These are phyloP conservation scores for Candida cerambycidarum DNA, from an alignment of 805 yeast genomes.

Conservation along the genomic window DNA sequence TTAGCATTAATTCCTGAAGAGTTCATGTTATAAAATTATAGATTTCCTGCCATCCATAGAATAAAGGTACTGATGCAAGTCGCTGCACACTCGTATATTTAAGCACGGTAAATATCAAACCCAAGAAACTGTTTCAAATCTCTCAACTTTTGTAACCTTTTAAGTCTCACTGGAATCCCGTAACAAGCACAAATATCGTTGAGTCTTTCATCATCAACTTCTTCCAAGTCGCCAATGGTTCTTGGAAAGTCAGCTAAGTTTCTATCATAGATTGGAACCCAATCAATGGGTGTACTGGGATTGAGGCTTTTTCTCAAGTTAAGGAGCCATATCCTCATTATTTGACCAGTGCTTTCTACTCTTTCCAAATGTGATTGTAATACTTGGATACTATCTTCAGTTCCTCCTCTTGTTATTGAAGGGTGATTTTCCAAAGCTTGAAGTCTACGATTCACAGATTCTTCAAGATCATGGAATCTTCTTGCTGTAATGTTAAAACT, in stretches of 20 bases:
- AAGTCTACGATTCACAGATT: neutral
- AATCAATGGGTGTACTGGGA: neutral
- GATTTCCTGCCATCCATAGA: too few relatives aligned
- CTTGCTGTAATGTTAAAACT: neutral
- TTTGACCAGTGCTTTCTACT: neutral
- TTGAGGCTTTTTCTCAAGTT: neutral
- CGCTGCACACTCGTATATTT: too few relatives aligned
- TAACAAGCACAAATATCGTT: too few relatives aligned
- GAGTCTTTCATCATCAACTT: neutral
- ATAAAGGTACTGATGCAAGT: too few relatives aligned
- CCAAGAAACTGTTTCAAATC: too few relatives aligned
- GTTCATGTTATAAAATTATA: too few relatives aligned
- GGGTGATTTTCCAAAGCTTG: neutral
- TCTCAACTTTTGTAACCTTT: too few relatives aligned
- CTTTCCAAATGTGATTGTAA: neutral
- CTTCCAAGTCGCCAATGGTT: neutral
- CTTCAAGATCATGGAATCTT: neutral
- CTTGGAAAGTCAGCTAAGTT: neutral
- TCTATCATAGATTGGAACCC: neutral
- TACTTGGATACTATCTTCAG: neutral
- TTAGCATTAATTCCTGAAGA: too few relatives aligned
- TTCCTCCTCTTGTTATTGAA: neutral
- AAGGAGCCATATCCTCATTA: too few relatives aligned
- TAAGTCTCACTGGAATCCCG: too few relatives aligned
- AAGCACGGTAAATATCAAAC: too few relatives aligned